phyloP scores from a whole-genome alignment of 768 basidiomycete species.

The Baorangia bicolor region DNA sequence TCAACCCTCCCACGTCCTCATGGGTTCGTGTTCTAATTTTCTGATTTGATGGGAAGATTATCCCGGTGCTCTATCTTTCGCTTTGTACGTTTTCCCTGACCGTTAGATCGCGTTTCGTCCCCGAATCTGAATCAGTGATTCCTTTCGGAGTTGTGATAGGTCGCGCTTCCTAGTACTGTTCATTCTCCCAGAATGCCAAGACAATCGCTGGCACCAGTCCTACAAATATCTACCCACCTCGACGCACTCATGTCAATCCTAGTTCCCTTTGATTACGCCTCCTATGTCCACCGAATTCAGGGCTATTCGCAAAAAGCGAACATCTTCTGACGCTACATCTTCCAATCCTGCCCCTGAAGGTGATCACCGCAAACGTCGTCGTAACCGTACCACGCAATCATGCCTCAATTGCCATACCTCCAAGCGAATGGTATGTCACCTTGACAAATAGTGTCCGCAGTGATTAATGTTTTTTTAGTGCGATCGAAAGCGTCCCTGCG shows the following conservation, averaged over 20 bases:
- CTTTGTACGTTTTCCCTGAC: constrained; percentile 12
- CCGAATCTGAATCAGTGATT: constrained; percentile 10
- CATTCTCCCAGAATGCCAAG: constrained; percentile 22
- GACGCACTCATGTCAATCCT: not conserved
- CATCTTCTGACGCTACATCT: constrained; percentile 22
- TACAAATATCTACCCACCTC: constrained; percentile 30
- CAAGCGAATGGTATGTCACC: constrained; percentile 60
- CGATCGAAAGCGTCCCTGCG: constrained; percentile 48
- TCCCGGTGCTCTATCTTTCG: constrained; percentile 10
- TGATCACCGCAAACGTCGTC: constrained; percentile 60
- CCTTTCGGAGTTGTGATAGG: constrained; percentile 8
- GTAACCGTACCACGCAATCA: constrained; percentile 72
- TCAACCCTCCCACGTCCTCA: constrained; percentile 25
- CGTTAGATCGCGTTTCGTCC: constrained; percentile 14
- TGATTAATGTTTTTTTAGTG: constrained; percentile 31
- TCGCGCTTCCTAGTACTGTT: not conserved
- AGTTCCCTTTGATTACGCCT: not conserved
- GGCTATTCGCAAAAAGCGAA: constrained; percentile 32
- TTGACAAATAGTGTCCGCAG: not conserved
- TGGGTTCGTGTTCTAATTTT: constrained; percentile 17
- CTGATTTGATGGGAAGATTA: constrained; percentile 18
- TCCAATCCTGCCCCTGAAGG: constrained; percentile 39
- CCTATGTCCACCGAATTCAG: constrained; percentile 30
- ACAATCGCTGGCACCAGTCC: constrained; percentile 2
- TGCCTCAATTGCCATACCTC: constrained; percentile 74